Base-by-base conservation (phyloP, 352 stramenopile species). In the Pythium grandisporangium region DNA sequence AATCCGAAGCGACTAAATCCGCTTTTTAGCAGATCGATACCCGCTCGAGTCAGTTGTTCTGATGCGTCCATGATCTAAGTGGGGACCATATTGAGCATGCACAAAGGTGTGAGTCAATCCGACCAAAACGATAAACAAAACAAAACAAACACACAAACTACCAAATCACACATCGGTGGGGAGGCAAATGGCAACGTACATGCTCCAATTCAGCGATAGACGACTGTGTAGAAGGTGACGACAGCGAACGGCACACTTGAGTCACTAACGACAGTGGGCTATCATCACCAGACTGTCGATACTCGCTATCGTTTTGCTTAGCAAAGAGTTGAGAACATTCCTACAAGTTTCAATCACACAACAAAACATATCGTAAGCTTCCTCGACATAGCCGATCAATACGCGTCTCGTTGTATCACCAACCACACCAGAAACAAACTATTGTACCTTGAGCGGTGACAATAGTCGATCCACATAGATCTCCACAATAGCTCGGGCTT, bases 1-100 rank as follows among this genome's bases (percentile, higher is more conserved):
- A 90, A 84, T 2, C 77, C 77, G 47, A 90, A 86, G 21, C 77
- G 75, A 55, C 73, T 90, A 36, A 90, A 83, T 3, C 77, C 77
- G n/a, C 73, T 86, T 45, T 83, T 87, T 4, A 90, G 61, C 25
- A 90, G 56, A 42, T 87, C 73, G 20, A 90, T 90, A 13, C 77
- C 77, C 8, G 71, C 77, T 5, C 71, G 66, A 7, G 77, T 83
- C 12, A 90, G 52, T 40, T 90, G 73, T 46, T 90, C 77, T 0
- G 77, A 87, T 0, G 70, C 77, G 51, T 90, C 77, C 14, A 86
- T 61, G 38, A 90, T 56, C 69, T 90, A n/a, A n/a, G n/a, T n/a
- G n/a, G n/a, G n/a, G n/a, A n/a, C n/a, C n/a, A n/a, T n/a, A n/a
- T n/a, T n/a, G n/a, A n/a, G n/a, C n/a, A n/a, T n/a, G n/a, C n/a